Evolutionary conservation across 2,329 filamentous ascomycete species (phyloP).

Genomic region (Geosmithia flava): DNA sequence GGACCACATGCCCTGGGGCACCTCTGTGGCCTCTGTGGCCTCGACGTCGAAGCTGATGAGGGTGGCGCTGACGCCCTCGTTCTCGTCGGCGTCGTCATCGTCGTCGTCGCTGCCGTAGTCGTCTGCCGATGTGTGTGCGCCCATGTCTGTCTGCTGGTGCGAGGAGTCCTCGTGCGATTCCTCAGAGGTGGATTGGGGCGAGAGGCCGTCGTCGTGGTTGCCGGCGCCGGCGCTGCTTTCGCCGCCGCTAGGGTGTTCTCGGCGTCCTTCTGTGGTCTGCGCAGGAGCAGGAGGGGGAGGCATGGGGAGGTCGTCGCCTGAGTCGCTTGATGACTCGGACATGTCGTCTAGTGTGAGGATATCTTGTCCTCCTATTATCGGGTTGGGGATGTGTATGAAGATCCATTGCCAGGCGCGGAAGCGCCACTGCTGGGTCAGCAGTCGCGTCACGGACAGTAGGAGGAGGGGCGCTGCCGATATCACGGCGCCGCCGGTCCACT

Average conservation of each 20-base stretch:
- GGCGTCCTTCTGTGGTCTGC: background rate
- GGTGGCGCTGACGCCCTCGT: constrained; percentile 40
- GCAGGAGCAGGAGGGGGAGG: constrained; percentile 6
- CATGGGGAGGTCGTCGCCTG: constrained; percentile 7
- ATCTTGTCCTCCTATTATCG: constrained; percentile 5
- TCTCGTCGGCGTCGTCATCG: constrained; percentile 42
- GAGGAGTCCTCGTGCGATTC: background rate
- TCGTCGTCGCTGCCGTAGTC: constrained; percentile 44
- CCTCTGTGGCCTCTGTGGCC: constrained; percentile 37
- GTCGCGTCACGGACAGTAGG: constrained; percentile 29
- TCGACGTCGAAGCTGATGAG: constrained; percentile 51
- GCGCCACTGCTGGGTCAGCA: constrained; percentile 21
- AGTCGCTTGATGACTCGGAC: background rate
- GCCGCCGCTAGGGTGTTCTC: too few relatives aligned
- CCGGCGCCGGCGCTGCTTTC: too few relatives aligned
- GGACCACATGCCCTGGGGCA: constrained; percentile 39
- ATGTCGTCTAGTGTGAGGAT: constrained; percentile 4
- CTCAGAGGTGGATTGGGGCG: background rate
- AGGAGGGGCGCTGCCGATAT: constrained; percentile 34
- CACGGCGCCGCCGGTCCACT: constrained; percentile 29
- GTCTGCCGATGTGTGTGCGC: constrained; percentile 11
- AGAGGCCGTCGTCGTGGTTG: background rate
- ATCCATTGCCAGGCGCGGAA: constrained; percentile 24
- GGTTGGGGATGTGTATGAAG: constrained; percentile 25
- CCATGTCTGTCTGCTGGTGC: background rate